These are phyloP conservation scores for Raddia guianensis DNA, from an alignment of 176 grass and related monocot genomes.

Conservation along the genomic window DNA sequence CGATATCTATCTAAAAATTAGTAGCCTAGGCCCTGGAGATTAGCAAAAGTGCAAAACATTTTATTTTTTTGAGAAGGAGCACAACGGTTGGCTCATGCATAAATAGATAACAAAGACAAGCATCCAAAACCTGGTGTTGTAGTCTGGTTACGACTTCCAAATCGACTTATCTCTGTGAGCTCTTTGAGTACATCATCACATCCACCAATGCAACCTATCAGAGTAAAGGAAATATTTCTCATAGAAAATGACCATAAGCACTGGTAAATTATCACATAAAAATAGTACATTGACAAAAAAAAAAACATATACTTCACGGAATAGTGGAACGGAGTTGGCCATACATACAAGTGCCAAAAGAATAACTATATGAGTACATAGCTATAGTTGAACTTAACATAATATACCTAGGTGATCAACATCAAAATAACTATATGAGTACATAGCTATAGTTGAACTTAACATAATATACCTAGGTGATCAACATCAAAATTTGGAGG, in stretches of 20 bases:
- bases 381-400: constrained; percentile 4
- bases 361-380: not conserved
- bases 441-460: constrained; percentile 6
- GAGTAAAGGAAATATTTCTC: constrained; percentile 24
- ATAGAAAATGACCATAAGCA: not conserved
- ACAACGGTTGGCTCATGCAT: constrained; percentile 6
- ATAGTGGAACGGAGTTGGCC: not conserved
- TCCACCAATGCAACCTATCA: constrained; percentile 87
- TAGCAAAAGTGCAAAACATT: no score
- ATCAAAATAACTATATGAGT: constrained; percentile 59
- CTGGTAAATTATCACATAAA: not conserved
- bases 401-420: constrained; percentile 82
- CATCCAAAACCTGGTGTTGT: constrained; percentile 60
- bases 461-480: constrained; percentile 70
- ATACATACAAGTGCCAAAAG: not conserved
- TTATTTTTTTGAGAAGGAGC: not conserved
- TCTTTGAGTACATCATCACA: constrained; percentile 87
- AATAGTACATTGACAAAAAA: not conserved
- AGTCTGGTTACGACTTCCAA: constrained; percentile 56
- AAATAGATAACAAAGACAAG: constrained; percentile 3
- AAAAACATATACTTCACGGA: not conserved
- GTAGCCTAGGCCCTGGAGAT: no score
- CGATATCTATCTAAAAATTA: no score
- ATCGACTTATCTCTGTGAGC: constrained; percentile 78
- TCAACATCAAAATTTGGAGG: constrained; percentile 88